Evolutionary conservation across 1,284 basidiomycete genomes (phyloP), one percentile per base, ranked within the genome.

Genomic region (Phenoliferia sp.): DNA sequence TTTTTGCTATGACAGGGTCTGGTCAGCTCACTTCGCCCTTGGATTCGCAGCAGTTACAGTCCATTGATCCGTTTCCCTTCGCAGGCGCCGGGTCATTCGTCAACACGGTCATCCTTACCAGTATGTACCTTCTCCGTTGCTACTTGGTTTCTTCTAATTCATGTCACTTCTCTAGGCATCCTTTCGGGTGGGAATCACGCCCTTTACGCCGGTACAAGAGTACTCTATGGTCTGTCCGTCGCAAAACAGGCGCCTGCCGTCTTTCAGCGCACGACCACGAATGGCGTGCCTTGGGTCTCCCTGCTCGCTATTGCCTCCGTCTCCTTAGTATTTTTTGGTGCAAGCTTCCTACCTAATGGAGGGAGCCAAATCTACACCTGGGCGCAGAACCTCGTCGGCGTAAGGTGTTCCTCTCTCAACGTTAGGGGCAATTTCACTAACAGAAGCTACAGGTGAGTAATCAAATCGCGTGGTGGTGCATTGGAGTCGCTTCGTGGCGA

Each of bases 131-230:
- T 54, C 60, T 33, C 34, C 36, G 31, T 32, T 57, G 52, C 48
- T 32, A 3, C 39, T 29, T 9, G n/a, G 19, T 16, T 55, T 7
- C 39, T 26, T 31, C 22, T 16, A 4, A 26, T 77, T 79, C 7
- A 76, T 79, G 63, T 79, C 28, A 62, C 78, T 78, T 0, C 67
- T 26, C 15, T 28, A 54, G 50, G 50, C 50, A 54, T 54, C 50
- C 50, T 79, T 0, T 78, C 77, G 2, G 78, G 78, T 10, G 76
- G 77, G 0, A 79, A 79, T 71, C 73, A 73, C 22, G 73, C 78
- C 10, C 74, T 78, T 2, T 79, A 74, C 66, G 78, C 74, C n/a
- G 75, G 76, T 28, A 74, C 76, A 22, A 72, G 79, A 17, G 79
- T 77, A 3, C 73, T 79, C 28, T 72, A 74, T 61, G 78, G 74